Conservation (phyloP, 495 filamentous ascomycete species). For the Aspergillus mulundensis region DNA sequence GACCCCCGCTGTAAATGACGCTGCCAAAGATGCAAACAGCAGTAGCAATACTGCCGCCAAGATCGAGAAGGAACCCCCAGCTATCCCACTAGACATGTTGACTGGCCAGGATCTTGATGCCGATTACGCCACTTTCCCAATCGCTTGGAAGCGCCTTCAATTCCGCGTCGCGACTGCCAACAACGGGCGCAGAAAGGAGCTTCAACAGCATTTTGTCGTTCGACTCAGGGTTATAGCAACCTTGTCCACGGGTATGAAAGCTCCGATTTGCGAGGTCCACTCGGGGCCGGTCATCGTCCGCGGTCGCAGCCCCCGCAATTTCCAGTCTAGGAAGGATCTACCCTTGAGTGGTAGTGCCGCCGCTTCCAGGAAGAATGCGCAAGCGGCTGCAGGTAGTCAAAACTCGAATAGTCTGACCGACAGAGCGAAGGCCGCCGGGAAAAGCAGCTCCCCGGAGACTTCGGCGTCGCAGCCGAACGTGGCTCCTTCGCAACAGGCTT, state of each 20-base stretch:
- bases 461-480: conserved; percentile 34
- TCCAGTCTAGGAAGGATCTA: conserved; percentile 72
- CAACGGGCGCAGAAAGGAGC: conserved; percentile 72
- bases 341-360: conserved; percentile 67
- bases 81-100: conserved; percentile 70
- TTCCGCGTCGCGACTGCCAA: conserved; percentile 89
- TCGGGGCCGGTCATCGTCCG: conserved; percentile 75
- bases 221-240: conserved; percentile 70
- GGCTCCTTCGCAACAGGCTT: conserved; percentile 28
- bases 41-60: conserved; percentile 45
- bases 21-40: conserved; percentile 38
- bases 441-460: conserved; percentile 41
- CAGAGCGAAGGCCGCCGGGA: conserved; percentile 47
- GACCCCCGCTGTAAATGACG: conserved; percentile 65
- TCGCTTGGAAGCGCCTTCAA: conserved; percentile 87
- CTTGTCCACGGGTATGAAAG: conserved; percentile 62
- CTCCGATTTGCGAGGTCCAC: conserved; percentile 64
- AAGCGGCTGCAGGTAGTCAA: conserved; percentile 34
- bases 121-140: conserved; percentile 74
- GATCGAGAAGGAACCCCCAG: conserved; percentile 59
- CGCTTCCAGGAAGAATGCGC: conserved; percentile 55
- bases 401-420: conserved; percentile 49
- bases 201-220: conserved; percentile 78
- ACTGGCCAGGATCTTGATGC: conserved; percentile 73
- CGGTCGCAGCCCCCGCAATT: conserved; percentile 74